These are phyloP conservation scores for Rhodomyrtus tomentosa DNA, from an alignment of 345 rosid species.

Conservation along the genomic window DNA sequence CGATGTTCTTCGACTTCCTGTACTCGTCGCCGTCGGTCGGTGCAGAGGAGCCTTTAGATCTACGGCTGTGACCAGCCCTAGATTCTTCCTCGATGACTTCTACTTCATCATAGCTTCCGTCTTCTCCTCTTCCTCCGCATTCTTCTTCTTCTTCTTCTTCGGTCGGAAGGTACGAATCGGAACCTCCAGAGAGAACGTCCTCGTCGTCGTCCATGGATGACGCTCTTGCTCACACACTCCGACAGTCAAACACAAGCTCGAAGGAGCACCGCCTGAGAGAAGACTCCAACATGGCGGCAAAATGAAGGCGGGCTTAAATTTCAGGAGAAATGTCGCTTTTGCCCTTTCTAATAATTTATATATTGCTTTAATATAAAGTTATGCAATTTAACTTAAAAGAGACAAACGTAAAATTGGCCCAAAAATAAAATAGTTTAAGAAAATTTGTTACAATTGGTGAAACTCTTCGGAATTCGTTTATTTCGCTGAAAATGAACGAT, in stretches of 20 bases:
- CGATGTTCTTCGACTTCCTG: slow-evolving; percentile 77
- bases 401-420: no score
- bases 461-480: no score
- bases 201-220: slow-evolving; percentile 10
- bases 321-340: neutral
- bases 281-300: neutral
- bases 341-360: neutral
- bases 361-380: neutral
- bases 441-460: no score
- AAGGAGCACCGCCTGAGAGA: neutral
- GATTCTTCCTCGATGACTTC: neutral
- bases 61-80: neutral
- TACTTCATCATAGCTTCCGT: neutral
- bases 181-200: slow-evolving; percentile 27
- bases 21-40: slow-evolving; percentile 32
- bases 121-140: slow-evolving; percentile 6
- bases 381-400: no score
- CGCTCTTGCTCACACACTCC: neutral
- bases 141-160: slow-evolving; percentile 2
- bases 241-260: neutral
- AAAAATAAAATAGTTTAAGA: no score
- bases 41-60: slow-evolving; percentile 11
- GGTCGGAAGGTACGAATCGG: slow-evolving; percentile 14
- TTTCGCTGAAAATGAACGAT: no score
- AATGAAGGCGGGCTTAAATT: neutral